Evolutionary conservation across 129 eudicot species (phyloP).

Genomic region (Lactuca sativa): DNA sequence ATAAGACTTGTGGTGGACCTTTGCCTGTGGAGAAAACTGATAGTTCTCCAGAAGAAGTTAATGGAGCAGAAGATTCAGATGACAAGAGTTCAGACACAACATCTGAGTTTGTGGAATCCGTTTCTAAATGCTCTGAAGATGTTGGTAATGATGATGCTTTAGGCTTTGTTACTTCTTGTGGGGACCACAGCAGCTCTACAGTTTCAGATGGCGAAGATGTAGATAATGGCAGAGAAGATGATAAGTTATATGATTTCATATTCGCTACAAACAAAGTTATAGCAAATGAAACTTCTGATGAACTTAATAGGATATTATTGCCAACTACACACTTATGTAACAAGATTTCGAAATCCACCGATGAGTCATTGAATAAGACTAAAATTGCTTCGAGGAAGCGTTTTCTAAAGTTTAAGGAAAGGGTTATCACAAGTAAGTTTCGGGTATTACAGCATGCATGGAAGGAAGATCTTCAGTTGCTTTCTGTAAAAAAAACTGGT

Average conservation of each 20-base stretch:
- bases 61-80: constrained; percentile 38
- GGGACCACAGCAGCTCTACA: constrained; percentile 1
- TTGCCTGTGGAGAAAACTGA: constrained; percentile 25
- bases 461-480: constrained; percentile 70
- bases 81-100: constrained; percentile 71
- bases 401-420: constrained; percentile 60
- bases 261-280: constrained; percentile 51
- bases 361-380: constrained; percentile 36
- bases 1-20: constrained; percentile 39
- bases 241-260: constrained; percentile 33
- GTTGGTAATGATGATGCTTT: constrained; percentile 14
- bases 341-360: constrained; percentile 22
- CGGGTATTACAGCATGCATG: constrained; percentile 67
- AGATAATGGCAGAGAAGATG: constrained; percentile 18
- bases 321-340: constrained; percentile 29
- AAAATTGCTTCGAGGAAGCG: constrained; percentile 56
- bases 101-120: constrained; percentile 48
- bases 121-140: constrained; percentile 27
- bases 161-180: too few species aligned
- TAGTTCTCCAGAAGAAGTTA: constrained; percentile 20
- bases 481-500: constrained; percentile 54
- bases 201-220: constrained; percentile 7
- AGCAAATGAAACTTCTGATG: constrained; percentile 52
- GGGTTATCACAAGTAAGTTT: constrained; percentile 58
- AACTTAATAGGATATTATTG: constrained; percentile 49